Evolutionary conservation across 768 basidiomycete species (phyloP).

Genomic region (Hericium rajendrae): DNA sequence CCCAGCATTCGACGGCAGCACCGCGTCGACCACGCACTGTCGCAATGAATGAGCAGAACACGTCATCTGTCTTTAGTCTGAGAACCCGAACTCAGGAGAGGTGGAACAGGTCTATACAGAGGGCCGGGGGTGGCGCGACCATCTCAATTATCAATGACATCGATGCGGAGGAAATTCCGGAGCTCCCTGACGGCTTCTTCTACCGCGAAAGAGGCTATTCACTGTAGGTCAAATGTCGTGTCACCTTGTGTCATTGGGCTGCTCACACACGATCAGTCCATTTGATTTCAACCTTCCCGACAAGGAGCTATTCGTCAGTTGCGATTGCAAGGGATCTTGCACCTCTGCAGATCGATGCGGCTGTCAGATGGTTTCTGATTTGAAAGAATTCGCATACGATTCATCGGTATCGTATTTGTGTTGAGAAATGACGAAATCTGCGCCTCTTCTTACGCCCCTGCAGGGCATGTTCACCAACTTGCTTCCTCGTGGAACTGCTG

Average conservation of each 20-base stretch:
- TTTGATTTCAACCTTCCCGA: slow-evolving; percentile 5
- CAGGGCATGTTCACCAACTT: slow-evolving; percentile 45
- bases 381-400: slow-evolving; percentile 35
- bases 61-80: background rate
- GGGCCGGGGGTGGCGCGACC: background rate
- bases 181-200: background rate
- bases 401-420: slow-evolving; percentile 21
- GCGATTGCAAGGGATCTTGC: slow-evolving; percentile 32
- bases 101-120: background rate
- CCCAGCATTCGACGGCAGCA: background rate
- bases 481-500: slow-evolving; percentile 33
- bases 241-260: background rate
- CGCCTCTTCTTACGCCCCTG: background rate
- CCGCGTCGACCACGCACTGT: background rate
- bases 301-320: slow-evolving; percentile 30
- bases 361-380: slow-evolving; percentile 39
- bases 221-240: background rate
- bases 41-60: too few species aligned
- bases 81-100: background rate
- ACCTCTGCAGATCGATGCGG: slow-evolving; percentile 27
- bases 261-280: background rate
- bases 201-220: background rate
- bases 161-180: background rate
- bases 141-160: background rate
- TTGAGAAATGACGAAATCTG: background rate